phyloP scores from a whole-genome alignment of 1,139 yeast species.

The Taphrina deformans region DNA sequence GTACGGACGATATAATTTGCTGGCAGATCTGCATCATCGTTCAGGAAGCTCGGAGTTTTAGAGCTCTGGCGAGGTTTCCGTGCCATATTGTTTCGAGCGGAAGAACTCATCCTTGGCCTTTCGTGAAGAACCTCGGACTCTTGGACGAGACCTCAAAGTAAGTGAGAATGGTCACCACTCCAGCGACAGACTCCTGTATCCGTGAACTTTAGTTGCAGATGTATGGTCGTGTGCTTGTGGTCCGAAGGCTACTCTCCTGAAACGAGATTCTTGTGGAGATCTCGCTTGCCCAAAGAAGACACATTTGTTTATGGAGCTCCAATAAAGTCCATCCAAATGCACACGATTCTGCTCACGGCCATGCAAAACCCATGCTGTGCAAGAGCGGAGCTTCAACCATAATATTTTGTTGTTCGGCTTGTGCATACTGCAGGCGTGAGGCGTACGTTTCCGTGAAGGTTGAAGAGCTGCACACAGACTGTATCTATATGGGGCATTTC shows the following conservation, averaged over 20 bases:
- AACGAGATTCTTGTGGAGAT: neutral
- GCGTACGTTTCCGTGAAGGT: too few species aligned
- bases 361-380: too few species aligned
- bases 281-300: neutral
- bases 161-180: too few species aligned
- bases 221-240: neutral
- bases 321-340: too few species aligned
- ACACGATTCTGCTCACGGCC: too few species aligned
- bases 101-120: conserved; percentile 1
- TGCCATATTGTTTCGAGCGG: conserved; percentile 11
- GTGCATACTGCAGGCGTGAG: too few species aligned
- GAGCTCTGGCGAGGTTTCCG: conserved; percentile 4
- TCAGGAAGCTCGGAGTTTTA: neutral
- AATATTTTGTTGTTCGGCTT: too few species aligned
- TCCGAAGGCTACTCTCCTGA: neutral
- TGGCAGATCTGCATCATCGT: conserved; percentile 2
- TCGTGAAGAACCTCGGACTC: too few species aligned
- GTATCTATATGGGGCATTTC: too few species aligned
- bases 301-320: neutral
- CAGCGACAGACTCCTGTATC: neutral
- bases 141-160: too few species aligned
- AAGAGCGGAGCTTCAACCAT: too few species aligned
- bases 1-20: conserved; percentile 3
- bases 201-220: neutral
- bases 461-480: too few species aligned